Base-by-base conservation (phyloP, 371 early-diverging fungal species). In the Apophysomyces trapeziformis region DNA sequence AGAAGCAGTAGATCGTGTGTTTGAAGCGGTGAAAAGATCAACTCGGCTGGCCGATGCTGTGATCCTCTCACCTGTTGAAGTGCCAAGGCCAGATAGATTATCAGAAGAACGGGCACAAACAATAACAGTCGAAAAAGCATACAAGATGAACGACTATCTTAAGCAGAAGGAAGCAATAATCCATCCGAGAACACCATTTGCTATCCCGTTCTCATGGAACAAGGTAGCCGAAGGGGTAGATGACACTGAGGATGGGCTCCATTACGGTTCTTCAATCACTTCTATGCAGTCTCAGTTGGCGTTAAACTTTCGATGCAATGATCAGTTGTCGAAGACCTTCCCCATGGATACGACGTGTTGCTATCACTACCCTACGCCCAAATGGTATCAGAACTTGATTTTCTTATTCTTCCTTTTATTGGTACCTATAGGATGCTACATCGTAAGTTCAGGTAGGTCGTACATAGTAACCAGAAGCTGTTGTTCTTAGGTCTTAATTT, bases 261-360 rank as follows among this genome's bases (percentile, higher is more conserved):
- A 89, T 66, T 90, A 83, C 70, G 73, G 71, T 11, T 46, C 62
- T 5, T 63, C 66, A 14, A 70, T 90, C 43, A 80, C 85, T 57
- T 63, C 62, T 2, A 74, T 72, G 21, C 85, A 89, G 59, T 74
- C 85, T n/a, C 82, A 85, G 47, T 50, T 92, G 50, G 74, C 88
- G 12, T 78, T 90, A 18, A 92, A 92, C 72, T 83, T 78, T 60
- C 69, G 80, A 9, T 90, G 92, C 75, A 90, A 91, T 62, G 71
- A 78, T 39, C 67, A 65, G 7, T 60, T 80, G 0, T 75, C 80
- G 11, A 83, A 85, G 45, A 59, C 60, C 9, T 75, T 71, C 54
- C 87, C 86, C 37, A 76, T 82, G 71, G 72, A 70, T 32, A 75
- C 84, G 11, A 88, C 88, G 1, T 90, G 91, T 71, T 90, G 91